Base-by-base conservation (phyloP, 768 basidiomycete species). In the Lentinula boryana region DNA sequence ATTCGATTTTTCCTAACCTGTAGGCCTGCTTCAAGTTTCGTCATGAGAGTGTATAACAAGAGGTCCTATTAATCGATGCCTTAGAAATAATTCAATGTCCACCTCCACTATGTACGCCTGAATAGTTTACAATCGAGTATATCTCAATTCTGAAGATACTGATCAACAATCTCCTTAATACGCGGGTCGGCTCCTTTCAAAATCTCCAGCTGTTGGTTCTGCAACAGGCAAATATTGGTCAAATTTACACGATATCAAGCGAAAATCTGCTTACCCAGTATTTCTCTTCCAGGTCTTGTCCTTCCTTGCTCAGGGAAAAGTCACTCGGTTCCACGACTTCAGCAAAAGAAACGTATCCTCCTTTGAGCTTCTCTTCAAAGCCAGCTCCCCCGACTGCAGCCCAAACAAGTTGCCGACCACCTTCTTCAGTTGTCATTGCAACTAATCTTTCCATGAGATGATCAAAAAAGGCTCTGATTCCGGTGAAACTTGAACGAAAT, bases 401-500 rank as follows among this genome's bases (percentile, higher is more conserved):
- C 65, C 68, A 75, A n/a, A 77, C 69, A 21, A 76, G 60, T 31
- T 67, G 67, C 7, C 75, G 67, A 33, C 71, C 68, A 7, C 76
- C 78, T 61, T 71, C 65, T 55, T 81, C 78, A 2, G 75, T 63
- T 0, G 74, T 69, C n/a, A 70, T 70, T 1, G 73, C 78, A 0
- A 82, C 44, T 0, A 69, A 2, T 4, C 56, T 65, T 41, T 75
- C 71, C 63, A 75, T 67, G 2, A 76, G 21, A 36, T 59, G 56
- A 16, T 59, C 40, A 4, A 74, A 5, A 10, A 65, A 13, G 7
- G 61, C 56, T 32, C 58, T 31, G 23, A 70, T 6, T 0, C 67
- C 68, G 1, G 54, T 46, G 4, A 75, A n/a, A 6, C 68, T 63
- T 27, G 74, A 63, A 0, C 68, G 65, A 1, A 82, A 65, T 21